phyloP scores from a whole-genome alignment of 108 stramenopile genomes.

The Fragilariopsis cylindrus region DNA sequence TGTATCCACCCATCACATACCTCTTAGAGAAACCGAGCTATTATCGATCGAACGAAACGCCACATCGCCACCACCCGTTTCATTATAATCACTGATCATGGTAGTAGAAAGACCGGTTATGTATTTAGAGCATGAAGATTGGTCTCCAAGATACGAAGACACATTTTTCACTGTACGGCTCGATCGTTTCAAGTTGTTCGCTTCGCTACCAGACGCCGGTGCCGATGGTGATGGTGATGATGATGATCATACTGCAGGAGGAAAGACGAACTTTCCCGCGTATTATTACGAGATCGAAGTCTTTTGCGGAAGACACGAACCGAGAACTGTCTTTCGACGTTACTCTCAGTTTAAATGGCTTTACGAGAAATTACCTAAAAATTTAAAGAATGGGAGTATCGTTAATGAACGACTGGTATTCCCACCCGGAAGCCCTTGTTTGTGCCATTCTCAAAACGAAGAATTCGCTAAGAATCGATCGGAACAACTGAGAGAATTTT shows the following conservation, averaged over 20 bases:
- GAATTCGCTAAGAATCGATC: constrained; percentile 41
- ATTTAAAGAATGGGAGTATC: constrained; percentile 6
- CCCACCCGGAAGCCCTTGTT: constrained; percentile 32
- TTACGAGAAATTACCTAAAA: constrained; percentile 25
- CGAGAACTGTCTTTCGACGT: constrained; percentile 31
- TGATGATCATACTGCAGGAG: not conserved
- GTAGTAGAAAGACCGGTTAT: constrained; percentile 13
- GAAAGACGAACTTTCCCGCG: constrained; percentile 41
- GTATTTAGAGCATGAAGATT: constrained; percentile 40
- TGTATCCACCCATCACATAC: no score
- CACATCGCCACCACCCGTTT: no score
- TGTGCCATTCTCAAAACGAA: constrained; percentile 39
- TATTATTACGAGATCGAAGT: constrained; percentile 52
- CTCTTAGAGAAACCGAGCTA: no score
- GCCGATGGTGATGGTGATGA: not conserved
- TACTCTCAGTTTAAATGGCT: constrained; percentile 50
- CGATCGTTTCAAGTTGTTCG: constrained; percentile 15
- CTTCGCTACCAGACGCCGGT: constrained; percentile 10
- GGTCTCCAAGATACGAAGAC: constrained; percentile 49
- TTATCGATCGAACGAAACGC: no score
- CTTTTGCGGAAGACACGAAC: constrained; percentile 30
- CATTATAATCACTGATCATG: no score
- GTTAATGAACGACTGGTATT: constrained; percentile 4
- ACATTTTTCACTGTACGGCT: constrained; percentile 38
- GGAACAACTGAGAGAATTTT: constrained; percentile 43